phyloP scores from a whole-genome alignment of 805 yeast species.

The Diddensiella caesifluorescens region DNA sequence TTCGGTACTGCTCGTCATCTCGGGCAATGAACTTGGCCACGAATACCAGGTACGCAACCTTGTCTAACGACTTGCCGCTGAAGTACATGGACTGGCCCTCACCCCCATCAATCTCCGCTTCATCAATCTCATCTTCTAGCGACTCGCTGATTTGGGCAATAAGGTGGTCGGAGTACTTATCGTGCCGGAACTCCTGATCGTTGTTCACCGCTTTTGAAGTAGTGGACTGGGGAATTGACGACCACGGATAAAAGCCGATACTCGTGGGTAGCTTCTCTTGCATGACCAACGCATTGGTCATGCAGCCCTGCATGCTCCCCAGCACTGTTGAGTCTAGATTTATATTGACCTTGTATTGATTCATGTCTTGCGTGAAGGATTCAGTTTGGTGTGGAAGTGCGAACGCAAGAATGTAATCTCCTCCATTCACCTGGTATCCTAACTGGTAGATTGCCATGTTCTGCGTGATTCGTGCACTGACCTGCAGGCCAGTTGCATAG shows the following conservation, averaged over 20 bases:
- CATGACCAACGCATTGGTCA: slow-evolving; percentile 31
- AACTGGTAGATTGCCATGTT: slow-evolving; percentile 43
- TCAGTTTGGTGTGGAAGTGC: slow-evolving; percentile 57
- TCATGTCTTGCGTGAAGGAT: slow-evolving; percentile 33
- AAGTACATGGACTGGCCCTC: slow-evolving; percentile 70
- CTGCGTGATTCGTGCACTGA: slow-evolving; percentile 37
- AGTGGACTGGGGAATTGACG: slow-evolving; percentile 30
- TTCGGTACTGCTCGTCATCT: slow-evolving; percentile 44
- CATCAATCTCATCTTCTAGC: slow-evolving; percentile 4
- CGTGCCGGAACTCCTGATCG: slow-evolving; percentile 35
- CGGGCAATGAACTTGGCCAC: slow-evolving; percentile 54
- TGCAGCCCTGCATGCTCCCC: slow-evolving; percentile 34
- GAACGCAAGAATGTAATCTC: slow-evolving; percentile 43
- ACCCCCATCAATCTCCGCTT: neutral
- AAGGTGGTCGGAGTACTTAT: slow-evolving; percentile 38
- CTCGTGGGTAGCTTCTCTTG: slow-evolving; percentile 35
- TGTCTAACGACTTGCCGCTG: slow-evolving; percentile 82
- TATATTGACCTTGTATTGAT: slow-evolving; percentile 31
- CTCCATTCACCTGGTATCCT: slow-evolving; percentile 40
- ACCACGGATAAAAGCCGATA: slow-evolving; percentile 50
- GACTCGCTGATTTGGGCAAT: neutral
- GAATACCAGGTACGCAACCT: slow-evolving; percentile 78
- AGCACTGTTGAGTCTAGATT: slow-evolving; percentile 42
- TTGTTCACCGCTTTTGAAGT: slow-evolving; percentile 32
- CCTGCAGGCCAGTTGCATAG: slow-evolving; percentile 45